Base-by-base conservation (phyloP, 805 yeast species). In the Candida dendrica region DNA sequence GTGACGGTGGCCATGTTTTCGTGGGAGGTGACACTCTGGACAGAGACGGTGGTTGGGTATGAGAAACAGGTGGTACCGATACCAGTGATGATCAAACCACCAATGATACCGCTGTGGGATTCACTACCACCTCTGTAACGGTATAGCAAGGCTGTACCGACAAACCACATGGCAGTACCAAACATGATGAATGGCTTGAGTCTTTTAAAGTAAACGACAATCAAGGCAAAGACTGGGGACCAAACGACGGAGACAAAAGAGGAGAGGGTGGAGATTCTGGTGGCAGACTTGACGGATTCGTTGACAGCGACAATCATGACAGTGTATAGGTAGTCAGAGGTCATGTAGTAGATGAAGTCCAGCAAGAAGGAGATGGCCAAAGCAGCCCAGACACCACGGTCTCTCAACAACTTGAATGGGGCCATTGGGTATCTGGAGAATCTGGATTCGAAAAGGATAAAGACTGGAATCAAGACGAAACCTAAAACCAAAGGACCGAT, bases 311-410 rank as follows among this genome's bases (percentile, higher is more conserved):
- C 85, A 37, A 77, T 52, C 46, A 84, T 64, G 18, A 82, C 81
- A 0, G 89, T 72, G 61, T 79, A 83, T 59, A 84, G 58, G 59
- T 72, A 84, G 51, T 79, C 84, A 46, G 78, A 76, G 40, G 82
- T 87, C 81, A 82, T 75, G 59, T 77, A 73, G 73, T 75, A 81
- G 41, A 79, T 66, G 54, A 79, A 72, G 61, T 81, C 74, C 45
- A 81, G 66, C 47, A 82, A 61, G 43, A 81, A 60, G 3, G 77
- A 81, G 47, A 82, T 70, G 26, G 68, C 53, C 44, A 81, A 53
- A n/a, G 90, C 84, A 13, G 86, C 65, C 83, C 86, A 81, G 27
- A 84, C 80, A 47, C 84, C 85, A 50, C 88, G 74, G 59, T 84
- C 85, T 44, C 67, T 75, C 53, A 84, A 56, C 47, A 81, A 66